phyloP scores from a whole-genome alignment of 306 rosid genomes.

The Cucumis sativus region DNA sequence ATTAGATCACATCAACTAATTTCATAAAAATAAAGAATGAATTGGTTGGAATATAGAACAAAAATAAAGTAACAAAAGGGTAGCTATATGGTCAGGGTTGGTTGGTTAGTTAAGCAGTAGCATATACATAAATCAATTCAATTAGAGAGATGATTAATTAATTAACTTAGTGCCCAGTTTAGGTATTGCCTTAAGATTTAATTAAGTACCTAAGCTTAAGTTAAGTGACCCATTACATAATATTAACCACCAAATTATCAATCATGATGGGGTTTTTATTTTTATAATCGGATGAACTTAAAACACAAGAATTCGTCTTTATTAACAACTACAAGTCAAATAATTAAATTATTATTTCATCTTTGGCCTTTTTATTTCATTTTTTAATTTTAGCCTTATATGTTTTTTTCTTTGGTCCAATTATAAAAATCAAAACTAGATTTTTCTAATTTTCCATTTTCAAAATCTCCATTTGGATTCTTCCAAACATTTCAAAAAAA shows the following conservation, averaged over 20 bases:
- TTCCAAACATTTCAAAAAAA: too few species aligned
- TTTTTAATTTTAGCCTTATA: too few species aligned
- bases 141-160: conserved; percentile 1
- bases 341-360: background rate
- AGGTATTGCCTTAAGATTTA: background rate
- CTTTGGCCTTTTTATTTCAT: too few species aligned
- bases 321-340: background rate
- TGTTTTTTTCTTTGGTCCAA: too few species aligned
- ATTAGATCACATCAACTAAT: background rate
- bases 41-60: background rate
- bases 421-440: too few species aligned
- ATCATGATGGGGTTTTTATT: background rate
- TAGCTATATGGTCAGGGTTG: background rate
- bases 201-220: background rate
- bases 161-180: background rate
- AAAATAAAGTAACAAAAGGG: background rate
- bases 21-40: background rate
- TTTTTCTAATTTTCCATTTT: too few species aligned
- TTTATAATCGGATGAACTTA: background rate
- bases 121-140: background rate
- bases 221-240: background rate
- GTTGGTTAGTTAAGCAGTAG: background rate
- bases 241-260: background rate
- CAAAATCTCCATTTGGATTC: too few species aligned
- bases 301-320: background rate